A percentile compares a stretch with the other conserved stretches of the same genome.
These are phyloP conservation scores for Furcasterigmium sp. DNA, from an alignment of 2,329 filamentous ascomycete genomes.

Conservation along the genomic window DNA sequence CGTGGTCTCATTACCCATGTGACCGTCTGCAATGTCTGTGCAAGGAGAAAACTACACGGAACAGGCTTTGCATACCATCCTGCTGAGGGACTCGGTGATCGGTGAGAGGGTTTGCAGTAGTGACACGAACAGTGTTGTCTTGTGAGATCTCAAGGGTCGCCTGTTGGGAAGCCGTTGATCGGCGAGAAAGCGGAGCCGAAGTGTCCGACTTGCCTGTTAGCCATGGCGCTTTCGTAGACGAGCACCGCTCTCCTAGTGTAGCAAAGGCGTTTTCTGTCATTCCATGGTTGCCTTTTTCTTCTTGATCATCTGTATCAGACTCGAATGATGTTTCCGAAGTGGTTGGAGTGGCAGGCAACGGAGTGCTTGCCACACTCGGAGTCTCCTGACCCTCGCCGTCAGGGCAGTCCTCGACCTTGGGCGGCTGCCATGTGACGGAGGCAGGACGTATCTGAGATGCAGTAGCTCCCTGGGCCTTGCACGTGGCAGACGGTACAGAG, in stretches of 20 bases:
- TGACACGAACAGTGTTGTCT: constrained; percentile 8
- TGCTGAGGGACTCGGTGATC: neutral
- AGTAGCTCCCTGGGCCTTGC: neutral
- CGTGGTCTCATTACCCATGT: neutral
- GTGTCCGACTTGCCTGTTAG: neutral
- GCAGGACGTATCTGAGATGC: neutral
- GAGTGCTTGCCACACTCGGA: neutral
- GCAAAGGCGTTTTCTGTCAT: too few relatives aligned
- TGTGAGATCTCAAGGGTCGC: neutral
- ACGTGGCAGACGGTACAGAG: neutral
- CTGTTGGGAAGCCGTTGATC: neutral
- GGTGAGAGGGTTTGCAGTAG: neutral
- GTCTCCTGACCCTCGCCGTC: neutral
- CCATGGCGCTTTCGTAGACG: too few relatives aligned
- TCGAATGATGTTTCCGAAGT: constrained; percentile 1
- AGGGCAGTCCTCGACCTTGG: neutral
- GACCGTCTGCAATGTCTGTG: neutral
- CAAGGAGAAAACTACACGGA: neutral
- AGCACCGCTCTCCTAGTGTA: too few relatives aligned
- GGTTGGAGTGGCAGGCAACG: neutral
- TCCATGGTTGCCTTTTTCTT: too few relatives aligned
- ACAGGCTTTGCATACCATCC: neutral
- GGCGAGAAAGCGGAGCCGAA: neutral
- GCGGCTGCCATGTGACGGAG: neutral
- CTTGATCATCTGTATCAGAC: neutral